Evolutionary conservation across 176 grass and related monocot species (phyloP).

Genomic region (Zizania latifolia): DNA sequence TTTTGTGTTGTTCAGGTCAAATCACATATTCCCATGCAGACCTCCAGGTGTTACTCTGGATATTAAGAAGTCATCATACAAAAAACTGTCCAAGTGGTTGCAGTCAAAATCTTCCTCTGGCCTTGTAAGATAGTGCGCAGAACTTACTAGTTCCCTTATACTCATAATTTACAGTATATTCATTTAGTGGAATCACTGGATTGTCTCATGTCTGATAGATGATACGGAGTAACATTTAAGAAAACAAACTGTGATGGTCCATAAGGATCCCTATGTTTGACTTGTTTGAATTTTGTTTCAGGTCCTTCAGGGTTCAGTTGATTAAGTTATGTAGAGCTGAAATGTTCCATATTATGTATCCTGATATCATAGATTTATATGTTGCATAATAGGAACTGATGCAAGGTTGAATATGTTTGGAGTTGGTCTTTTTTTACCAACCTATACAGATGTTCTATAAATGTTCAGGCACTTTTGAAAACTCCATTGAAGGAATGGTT

Average conservation of each 20-base stretch:
- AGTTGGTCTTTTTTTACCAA: too few relatives aligned
- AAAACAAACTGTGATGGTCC: not conserved
- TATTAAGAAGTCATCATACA: conserved; percentile 92
- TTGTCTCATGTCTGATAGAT: not conserved
- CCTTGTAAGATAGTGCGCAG: conserved; percentile 50
- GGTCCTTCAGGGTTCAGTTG: not conserved
- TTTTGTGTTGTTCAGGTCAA: conserved; percentile 54
- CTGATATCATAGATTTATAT: too few relatives aligned
- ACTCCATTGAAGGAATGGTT: too few relatives aligned
- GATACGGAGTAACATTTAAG: too few relatives aligned
- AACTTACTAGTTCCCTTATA: not conserved
- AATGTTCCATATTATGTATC: too few relatives aligned
- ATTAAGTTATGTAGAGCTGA: too few relatives aligned
- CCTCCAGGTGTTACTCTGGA: conserved; percentile 80
- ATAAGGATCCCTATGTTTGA: not conserved
- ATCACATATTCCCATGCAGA: conserved; percentile 84
- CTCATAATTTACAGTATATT: not conserved
- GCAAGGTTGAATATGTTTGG: too few relatives aligned
- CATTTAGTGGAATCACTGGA: not conserved
- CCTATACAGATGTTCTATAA: too few relatives aligned
- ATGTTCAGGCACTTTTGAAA: too few relatives aligned
- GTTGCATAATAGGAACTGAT: too few relatives aligned
- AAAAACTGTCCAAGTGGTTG: conserved; percentile 90
- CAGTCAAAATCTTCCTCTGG: conserved; percentile 78
- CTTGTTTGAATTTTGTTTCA: not conserved